Evolutionary conservation across 495 filamentous ascomycete genomes (phyloP), one percentile per base, ranked within the genome.

Genomic region (Podospora pseudocomata): DNA sequence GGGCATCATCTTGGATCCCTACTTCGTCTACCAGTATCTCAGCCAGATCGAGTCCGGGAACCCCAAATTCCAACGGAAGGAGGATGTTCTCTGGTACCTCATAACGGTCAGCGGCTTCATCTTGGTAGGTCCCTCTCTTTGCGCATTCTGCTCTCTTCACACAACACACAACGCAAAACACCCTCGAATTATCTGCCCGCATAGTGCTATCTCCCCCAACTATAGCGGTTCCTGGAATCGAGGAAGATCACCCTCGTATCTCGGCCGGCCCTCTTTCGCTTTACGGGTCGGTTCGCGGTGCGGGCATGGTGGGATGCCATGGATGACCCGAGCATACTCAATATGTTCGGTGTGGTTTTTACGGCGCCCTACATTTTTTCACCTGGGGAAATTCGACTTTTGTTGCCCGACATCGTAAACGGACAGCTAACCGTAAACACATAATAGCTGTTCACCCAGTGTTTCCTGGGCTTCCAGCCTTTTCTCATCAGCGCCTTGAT

Each of bases 141-240:
- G 20, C 59, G 23, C 19, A 61, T 28, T 65, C 56, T 60, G 58
- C 58, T 55, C 19, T 60, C 60, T 28, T 16, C 44, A 60, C 34
- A 64, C 65, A 72, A 64, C 68, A 39, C 64, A 56, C 63, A 27
- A 68, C 77, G 19, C 60, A 67, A 67, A 89, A 91, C 90, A 94
- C 92, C 28, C 61, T 49, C 32, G 30, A 85, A 67, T 91, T 90
- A 92, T 91, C 94, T 97, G 93, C 94, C 92, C 94, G 93, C 87
- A 87, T 92, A 93, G 93, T 85, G 86, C 79, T 78, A 65, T 78
- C 74, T 80, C 88, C 70, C 88, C 77, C 80, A 80, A 77, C 92
- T 94, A 91, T 88, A 86, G 88, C 92, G 93, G 92, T 97, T 97
- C 93, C 93, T 96, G 91, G 86, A 92, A 89, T 82, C 84, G 93